Evolutionary conservation across 2,329 filamentous ascomycete genomes (phyloP).

Genomic region (Fusarium hostae): DNA sequence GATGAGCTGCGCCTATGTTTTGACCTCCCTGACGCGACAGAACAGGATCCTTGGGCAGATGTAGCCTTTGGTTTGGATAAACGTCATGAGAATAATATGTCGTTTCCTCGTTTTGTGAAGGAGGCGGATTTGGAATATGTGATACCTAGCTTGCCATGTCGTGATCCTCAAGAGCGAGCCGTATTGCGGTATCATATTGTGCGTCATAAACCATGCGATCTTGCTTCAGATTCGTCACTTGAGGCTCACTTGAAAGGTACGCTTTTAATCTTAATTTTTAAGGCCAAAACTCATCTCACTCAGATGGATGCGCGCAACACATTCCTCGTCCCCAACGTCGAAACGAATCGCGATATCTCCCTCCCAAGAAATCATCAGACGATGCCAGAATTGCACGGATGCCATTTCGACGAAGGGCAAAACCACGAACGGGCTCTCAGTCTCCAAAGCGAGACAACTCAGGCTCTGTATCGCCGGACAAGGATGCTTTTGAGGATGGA

Average conservation of each 20-base stretch:
- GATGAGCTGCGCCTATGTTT: slow-evolving; percentile 34
- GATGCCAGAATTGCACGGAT: background rate
- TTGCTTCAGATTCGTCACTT: background rate
- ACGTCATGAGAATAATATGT: no score
- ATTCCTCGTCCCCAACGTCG: background rate
- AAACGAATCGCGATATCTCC: background rate
- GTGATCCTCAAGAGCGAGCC: background rate
- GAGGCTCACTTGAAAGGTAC: background rate
- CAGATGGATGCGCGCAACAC: background rate
- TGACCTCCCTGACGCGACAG: background rate
- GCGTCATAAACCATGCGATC: background rate
- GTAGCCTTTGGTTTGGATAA: slow-evolving; percentile 5
- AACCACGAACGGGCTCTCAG: background rate
- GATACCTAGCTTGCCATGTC: background rate
- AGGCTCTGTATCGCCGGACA: background rate
- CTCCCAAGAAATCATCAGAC: background rate
- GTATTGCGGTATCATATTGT: background rate
- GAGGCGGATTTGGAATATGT: background rate
- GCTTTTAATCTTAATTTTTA: no score
- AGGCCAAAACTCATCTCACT: background rate
- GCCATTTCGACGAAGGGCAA: background rate
- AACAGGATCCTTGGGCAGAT: background rate
- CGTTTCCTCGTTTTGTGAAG: background rate
- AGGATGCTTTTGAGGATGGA: background rate
- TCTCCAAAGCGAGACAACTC: background rate